A percentile compares a stretch with the other conserved stretches of the same genome.
Evolutionary conservation across 805 yeast genomes (phyloP).

Genomic region (Groenewaldozyma salmanticensis): DNA sequence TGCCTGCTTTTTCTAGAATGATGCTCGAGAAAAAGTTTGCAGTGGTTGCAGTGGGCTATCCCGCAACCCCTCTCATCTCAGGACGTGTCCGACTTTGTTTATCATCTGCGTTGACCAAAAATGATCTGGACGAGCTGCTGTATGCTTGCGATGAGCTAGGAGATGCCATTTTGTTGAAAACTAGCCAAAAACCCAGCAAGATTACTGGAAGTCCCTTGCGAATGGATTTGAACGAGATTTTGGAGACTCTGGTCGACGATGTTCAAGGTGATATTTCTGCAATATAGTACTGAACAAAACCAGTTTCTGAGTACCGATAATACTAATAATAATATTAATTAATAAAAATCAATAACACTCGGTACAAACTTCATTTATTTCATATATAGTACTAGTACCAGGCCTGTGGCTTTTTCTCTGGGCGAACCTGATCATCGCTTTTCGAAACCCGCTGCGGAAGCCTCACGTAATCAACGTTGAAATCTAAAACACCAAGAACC

Average conservation of each 20-base stretch:
- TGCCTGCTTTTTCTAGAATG: constrained; percentile 85
- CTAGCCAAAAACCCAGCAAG: constrained; percentile 11
- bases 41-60: constrained; percentile 93
- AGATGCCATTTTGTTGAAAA: constrained; percentile 59
- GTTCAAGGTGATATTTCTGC: constrained; percentile 12
- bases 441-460: no score
- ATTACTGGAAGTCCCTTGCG: constrained; percentile 25
- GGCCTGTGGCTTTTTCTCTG: no score
- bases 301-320: not conserved
- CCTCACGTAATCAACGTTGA: no score
- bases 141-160: constrained; percentile 69
- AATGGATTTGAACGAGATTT: constrained; percentile 68
- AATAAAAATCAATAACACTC: no score
- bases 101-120: constrained; percentile 84
- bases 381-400: no score
- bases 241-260: constrained; percentile 62
- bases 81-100: constrained; percentile 91
- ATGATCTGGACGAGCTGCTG: constrained; percentile 77
- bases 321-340: no score
- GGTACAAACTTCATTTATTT: no score
- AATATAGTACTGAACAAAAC: constrained; percentile 2
- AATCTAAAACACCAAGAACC: no score
- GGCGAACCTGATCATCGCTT: no score
- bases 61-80: constrained; percentile 88
- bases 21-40: constrained; percentile 76